Evolutionary conservation across 768 basidiomycete species (phyloP).

Genomic region (Suillus weaverae): DNA sequence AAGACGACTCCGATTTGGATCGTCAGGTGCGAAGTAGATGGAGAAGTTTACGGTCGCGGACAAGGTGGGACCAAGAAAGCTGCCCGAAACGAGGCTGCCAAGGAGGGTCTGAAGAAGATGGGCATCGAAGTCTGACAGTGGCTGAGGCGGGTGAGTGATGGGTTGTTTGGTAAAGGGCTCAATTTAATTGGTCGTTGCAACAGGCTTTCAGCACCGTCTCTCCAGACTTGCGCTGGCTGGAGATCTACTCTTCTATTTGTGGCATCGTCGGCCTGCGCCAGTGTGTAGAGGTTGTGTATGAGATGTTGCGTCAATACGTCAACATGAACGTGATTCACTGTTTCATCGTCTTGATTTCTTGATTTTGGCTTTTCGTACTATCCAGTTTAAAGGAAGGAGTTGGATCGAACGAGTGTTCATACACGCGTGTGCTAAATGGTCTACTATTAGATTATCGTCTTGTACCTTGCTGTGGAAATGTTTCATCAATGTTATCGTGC

Average conservation of each 20-base stretch:
- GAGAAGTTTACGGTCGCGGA: conserved; percentile 58
- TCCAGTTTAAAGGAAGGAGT: background rate
- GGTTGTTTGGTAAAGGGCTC: conserved; percentile 23
- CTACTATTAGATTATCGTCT: conserved; percentile 9
- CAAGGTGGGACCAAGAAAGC: conserved; percentile 75
- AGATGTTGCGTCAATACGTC: conserved; percentile 16
- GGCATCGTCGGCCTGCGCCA: conserved; percentile 44
- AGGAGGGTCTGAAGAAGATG: conserved; percentile 61
- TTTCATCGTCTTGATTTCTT: background rate
- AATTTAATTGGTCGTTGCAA: background rate
- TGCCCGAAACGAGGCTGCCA: conserved; percentile 81
- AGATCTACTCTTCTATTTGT: conserved; percentile 14
- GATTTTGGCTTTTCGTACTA: background rate
- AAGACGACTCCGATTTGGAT: conserved; percentile 78
- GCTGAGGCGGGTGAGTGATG: conserved; percentile 9
- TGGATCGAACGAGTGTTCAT: conserved; percentile 11
- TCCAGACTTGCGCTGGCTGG: conserved; percentile 60
- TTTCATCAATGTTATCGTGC: conserved; percentile 1
- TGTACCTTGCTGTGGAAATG: background rate
- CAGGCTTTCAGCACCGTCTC: conserved; percentile 47
- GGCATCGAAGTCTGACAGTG: conserved; percentile 47
- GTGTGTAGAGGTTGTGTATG: conserved; percentile 65
- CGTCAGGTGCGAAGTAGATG: conserved; percentile 63
- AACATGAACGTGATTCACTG: background rate
- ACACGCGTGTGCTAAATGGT: background rate